These are phyloP conservation scores for Magnolia sinica DNA, from an alignment of 164 flowering plant genomes.

Conservation along the genomic window DNA sequence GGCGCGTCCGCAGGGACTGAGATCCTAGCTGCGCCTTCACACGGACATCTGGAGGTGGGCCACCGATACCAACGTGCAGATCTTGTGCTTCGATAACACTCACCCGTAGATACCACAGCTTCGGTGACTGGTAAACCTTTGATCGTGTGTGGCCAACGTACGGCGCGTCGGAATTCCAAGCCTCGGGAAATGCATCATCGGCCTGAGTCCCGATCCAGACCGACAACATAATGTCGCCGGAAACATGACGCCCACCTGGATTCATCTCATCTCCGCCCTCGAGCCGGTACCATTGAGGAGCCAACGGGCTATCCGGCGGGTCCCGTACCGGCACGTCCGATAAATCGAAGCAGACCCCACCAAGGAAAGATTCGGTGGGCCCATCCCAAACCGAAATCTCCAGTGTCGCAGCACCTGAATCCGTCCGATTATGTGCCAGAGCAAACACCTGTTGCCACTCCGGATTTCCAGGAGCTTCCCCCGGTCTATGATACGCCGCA, in stretches of 20 bases:
- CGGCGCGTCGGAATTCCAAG: conserved; percentile 75
- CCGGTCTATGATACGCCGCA: conserved; percentile 37
- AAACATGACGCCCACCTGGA: conserved; percentile 17
- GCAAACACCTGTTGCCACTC: conserved; percentile 95
- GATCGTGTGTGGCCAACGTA: conserved; percentile 68
- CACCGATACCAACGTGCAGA: conserved; percentile 44
- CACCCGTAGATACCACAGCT: conserved; percentile 90
- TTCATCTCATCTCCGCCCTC: conserved; percentile 56
- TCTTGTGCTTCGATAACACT: conserved; percentile 86
- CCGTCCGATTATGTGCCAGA: conserved; percentile 34
- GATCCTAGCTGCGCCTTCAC: conserved; percentile 77
- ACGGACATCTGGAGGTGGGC: conserved; percentile 57
- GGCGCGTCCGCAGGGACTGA: conserved; percentile 68
- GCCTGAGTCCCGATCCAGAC: conserved; percentile 97
- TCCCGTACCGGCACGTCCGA: conserved; percentile 81
- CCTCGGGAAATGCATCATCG: conserved; percentile 87
- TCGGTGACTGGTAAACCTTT: conserved; percentile 93
- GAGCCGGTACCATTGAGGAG: conserved; percentile 84
- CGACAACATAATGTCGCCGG: conserved; percentile 79
- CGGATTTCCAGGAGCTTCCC: conserved; percentile 44
- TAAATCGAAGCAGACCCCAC: conserved; percentile 86
- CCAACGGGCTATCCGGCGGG: conserved; percentile 85
- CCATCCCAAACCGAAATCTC: conserved; percentile 81
- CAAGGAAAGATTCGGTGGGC: conserved; percentile 54
- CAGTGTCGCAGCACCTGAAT: conserved; percentile 35